phyloP scores from a whole-genome alignment of 2,329 filamentous ascomycete genomes.

The Domatiomyces globalis region DNA sequence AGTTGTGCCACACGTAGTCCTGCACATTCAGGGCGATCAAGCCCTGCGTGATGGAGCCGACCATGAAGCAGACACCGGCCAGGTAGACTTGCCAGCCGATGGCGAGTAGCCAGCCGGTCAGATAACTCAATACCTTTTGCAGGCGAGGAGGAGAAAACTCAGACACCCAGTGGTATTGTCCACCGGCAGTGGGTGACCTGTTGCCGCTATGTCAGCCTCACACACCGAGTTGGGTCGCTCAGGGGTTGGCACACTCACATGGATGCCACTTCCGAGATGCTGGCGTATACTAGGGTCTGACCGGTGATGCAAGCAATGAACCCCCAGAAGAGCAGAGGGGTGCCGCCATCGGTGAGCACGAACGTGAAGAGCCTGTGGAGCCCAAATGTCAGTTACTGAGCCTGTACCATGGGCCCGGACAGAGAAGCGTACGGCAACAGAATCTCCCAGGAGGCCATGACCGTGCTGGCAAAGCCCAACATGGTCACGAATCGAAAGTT shows the following conservation, averaged over 20 bases:
- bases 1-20: slow-evolving; percentile 18
- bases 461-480: slow-evolving; percentile 29
- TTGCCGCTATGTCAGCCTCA: slow-evolving; percentile 7
- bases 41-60: slow-evolving; percentile 24
- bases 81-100: slow-evolving; percentile 23
- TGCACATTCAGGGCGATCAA: slow-evolving; percentile 21
- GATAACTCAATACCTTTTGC: slow-evolving; percentile 33
- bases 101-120: slow-evolving; percentile 20
- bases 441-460: slow-evolving; percentile 30
- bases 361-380: neutral
- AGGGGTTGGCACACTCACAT: slow-evolving; percentile 22
- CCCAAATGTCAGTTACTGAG: neutral
- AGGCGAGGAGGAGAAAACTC: slow-evolving; percentile 29
- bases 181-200: slow-evolving; percentile 40
- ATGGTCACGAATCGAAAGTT: slow-evolving; percentile 32
- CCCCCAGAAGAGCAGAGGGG: slow-evolving; percentile 27
- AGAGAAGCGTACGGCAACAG: slow-evolving; percentile 22
- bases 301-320: slow-evolving; percentile 21
- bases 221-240: too few relatives aligned
- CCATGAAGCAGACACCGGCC: slow-evolving; percentile 19
- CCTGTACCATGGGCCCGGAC: neutral
- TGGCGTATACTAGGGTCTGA: slow-evolving; percentile 13
- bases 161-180: slow-evolving; percentile 25
- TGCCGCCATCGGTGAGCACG: slow-evolving; percentile 23
- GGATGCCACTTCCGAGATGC: slow-evolving; percentile 36